phyloP scores from a whole-genome alignment of 2,329 filamentous ascomycete species.

The Colletotrichum camelliae region DNA sequence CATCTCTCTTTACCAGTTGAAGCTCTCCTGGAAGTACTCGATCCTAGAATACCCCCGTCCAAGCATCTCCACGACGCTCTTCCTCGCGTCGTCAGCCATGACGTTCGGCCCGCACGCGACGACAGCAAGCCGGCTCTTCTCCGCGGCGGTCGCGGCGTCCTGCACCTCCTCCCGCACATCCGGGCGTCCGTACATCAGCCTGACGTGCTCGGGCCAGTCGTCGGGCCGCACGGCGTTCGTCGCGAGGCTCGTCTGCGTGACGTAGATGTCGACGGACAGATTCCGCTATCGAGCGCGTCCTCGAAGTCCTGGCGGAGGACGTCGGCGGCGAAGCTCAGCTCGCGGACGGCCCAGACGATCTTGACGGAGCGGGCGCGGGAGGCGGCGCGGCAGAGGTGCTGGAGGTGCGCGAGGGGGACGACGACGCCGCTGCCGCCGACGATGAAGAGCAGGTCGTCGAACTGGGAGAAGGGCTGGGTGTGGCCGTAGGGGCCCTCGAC shows the following conservation, averaged over 20 bases:
- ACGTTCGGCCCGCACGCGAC: constrained; percentile 49
- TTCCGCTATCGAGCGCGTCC: constrained; percentile 30
- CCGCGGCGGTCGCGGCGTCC: constrained; percentile 26
- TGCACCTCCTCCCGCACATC: constrained; percentile 36
- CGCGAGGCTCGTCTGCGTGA: constrained; percentile 29
- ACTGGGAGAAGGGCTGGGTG: constrained; percentile 40
- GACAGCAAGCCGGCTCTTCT: constrained; percentile 38
- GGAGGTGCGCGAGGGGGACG: constrained; percentile 44
- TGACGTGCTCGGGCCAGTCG: constrained; percentile 21
- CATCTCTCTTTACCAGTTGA: constrained; percentile 39
- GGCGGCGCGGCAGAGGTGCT: constrained; percentile 25
- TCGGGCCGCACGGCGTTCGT: constrained; percentile 2
- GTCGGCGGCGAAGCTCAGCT: constrained; percentile 40
- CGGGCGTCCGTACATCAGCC: constrained; percentile 33
- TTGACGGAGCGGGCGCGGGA: constrained; percentile 29
- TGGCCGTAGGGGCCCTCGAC: constrained; percentile 53
- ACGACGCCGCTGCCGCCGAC: constrained; percentile 52
- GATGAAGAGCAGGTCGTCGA: constrained; percentile 46
- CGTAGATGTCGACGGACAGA: constrained; percentile 40
- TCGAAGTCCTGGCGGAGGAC: constrained; percentile 38
- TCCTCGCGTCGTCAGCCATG: constrained; percentile 49
- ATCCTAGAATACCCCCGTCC: constrained; percentile 28
- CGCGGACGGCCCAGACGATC: constrained; percentile 50
- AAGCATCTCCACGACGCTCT: constrained; percentile 37
- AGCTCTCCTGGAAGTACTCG: constrained; percentile 50